Base-by-base conservation (phyloP, 1,139 yeast genomes). In the Yamadazyma oceani region DNA sequence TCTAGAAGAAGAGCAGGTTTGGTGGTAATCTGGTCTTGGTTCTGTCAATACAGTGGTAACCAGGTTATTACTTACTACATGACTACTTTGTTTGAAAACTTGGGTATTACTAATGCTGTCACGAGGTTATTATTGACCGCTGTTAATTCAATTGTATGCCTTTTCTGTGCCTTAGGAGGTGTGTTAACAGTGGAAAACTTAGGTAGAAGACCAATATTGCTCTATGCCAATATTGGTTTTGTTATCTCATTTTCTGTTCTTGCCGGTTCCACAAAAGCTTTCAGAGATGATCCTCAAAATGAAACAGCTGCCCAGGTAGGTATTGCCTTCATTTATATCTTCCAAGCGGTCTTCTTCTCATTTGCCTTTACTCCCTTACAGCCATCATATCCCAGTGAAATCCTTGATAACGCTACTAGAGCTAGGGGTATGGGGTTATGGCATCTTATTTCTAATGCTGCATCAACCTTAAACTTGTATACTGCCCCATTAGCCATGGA, bases 401-500 rank as follows among this genome's bases (percentile, higher is more conserved):
- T 51, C n/a, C 34, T 49, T 14, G 42, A 49, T 22, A 49, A 47
- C 26, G 44, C 40, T 6, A 42, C 50, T 39, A 50, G 57, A 33
- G 44, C 52, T 17, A 43, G 50, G 27, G 47, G 49, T 14, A 41
- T 49, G 44, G 49, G 46, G 7, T 34, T 51, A 11, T 43, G 45
- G 29, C 39, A 44, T 13, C 31, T 51, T 10, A 39, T 45, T n/a
- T 37, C 47, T 4, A 53, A 53, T 26, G 45, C 47, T 24, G 56
- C 55, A 6, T 40, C 44, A 7, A 51, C 53, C 15, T 42, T 52
- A 31, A 52, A 52, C 36, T 42, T 44, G 30, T 53, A 46, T 36
- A 51, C 54, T 12, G 48, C 57, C 5, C 57, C 58, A 3, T 27
- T 41, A 8, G 57, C 56, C 17, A 52, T 54, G 56, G 36, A 49